These are phyloP conservation scores for Suhomyces wounanorum DNA, from an alignment of 1,139 yeast genomes.

Conservation along the genomic window DNA sequence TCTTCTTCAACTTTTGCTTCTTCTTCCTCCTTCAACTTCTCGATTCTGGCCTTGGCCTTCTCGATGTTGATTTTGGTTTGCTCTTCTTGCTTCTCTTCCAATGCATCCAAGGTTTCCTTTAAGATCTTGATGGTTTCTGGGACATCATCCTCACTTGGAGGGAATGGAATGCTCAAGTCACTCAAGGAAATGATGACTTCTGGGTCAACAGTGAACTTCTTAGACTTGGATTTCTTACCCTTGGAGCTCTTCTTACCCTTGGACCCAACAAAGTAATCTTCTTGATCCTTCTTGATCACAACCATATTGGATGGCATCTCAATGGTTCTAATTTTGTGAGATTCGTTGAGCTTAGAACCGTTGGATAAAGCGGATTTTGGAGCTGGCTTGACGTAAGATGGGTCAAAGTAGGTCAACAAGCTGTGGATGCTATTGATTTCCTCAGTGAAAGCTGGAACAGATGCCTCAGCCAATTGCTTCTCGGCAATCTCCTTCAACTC, in stretches of 20 bases:
- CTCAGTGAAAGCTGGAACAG: conserved; percentile 80
- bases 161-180: conserved; percentile 77
- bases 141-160: conserved; percentile 75
- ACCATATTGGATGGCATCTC: conserved; percentile 67
- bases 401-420: conserved; percentile 74
- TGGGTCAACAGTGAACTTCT: conserved; percentile 72
- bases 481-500: conserved; percentile 69
- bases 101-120: conserved; percentile 72
- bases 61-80: conserved; percentile 77
- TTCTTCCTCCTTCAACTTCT: conserved; percentile 55
- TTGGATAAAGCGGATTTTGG: conserved; percentile 38
- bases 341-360: conserved; percentile 21
- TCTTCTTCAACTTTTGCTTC: conserved; percentile 29
- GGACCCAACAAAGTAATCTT: conserved; percentile 55
- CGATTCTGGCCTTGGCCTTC: conserved; percentile 74
- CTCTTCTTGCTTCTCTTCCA: conserved; percentile 73
- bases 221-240: conserved; percentile 46
- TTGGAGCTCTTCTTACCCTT: conserved; percentile 41
- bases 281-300: conserved; percentile 66
- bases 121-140: conserved; percentile 65
- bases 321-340: conserved; percentile 47
- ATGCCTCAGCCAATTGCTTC: conserved; percentile 63
- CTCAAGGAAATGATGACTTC: conserved; percentile 77
- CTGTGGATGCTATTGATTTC: conserved; percentile 76
- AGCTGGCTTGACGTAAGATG: conserved; percentile 67